Percentiles rank a stretch among this genome's conserved stretches.
Evolutionary conservation across 805 yeast species (phyloP).

Genomic region (Starmerella floris): DNA sequence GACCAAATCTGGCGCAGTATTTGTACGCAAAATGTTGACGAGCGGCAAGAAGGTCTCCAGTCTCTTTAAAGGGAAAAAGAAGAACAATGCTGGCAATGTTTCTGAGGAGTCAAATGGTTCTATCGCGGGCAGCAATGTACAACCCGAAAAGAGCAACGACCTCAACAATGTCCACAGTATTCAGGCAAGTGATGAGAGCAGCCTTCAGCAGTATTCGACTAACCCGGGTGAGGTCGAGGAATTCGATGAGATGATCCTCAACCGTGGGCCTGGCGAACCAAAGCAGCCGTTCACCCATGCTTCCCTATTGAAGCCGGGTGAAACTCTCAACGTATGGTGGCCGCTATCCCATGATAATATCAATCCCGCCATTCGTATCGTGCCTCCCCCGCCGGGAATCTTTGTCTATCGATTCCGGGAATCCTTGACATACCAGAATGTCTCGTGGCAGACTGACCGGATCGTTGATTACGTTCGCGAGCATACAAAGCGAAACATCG

Average conservation of each 20-base stretch:
- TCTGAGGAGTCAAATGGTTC: not conserved
- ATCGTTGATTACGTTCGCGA: constrained; percentile 54
- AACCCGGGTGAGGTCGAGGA: constrained; percentile 4
- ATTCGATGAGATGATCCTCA: constrained; percentile 9
- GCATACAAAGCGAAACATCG: constrained; percentile 40
- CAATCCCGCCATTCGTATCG: constrained; percentile 47
- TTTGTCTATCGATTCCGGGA: constrained; percentile 74
- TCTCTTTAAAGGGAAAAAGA: not conserved
- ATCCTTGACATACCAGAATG: constrained; percentile 68
- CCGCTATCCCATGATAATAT: constrained; percentile 31
- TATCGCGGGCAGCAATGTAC: not conserved
- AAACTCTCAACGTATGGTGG: constrained; percentile 24
- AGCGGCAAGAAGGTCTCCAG: not conserved
- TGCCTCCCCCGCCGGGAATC: constrained; percentile 84
- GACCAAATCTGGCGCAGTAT: not conserved
- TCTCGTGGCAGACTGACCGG: constrained; percentile 56
- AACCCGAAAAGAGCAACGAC: not conserved
- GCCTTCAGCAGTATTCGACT: no score
- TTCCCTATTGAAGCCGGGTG: constrained; percentile 3
- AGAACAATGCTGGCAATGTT: no score
- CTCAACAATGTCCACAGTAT: not conserved
- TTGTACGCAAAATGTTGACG: not conserved
- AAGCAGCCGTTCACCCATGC: constrained; percentile 10
- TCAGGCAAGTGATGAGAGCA: not conserved
- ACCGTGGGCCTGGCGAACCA: constrained; percentile 13